Conservation (phyloP, 257 asterid genomes). For the Perilla frutescens region DNA sequence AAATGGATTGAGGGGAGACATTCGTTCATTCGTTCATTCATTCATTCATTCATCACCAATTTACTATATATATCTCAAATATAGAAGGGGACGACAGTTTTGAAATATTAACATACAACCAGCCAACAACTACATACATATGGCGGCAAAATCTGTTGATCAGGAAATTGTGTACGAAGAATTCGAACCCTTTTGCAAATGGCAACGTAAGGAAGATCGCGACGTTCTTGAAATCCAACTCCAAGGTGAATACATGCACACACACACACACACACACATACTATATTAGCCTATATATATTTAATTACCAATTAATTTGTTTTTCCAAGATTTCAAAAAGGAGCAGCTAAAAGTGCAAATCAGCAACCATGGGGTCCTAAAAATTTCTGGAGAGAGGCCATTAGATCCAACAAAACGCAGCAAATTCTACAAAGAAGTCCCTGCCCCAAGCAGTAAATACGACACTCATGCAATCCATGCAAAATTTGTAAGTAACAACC, state of each 20-base stretch:
- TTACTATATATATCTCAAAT: background rate
- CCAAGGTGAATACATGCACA: slow-evolving; percentile 45
- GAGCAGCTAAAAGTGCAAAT: slow-evolving; percentile 68
- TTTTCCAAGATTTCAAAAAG: slow-evolving; percentile 56
- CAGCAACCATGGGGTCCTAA: slow-evolving; percentile 50
- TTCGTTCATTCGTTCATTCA: background rate
- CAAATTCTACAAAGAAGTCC: slow-evolving; percentile 58
- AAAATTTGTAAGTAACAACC: slow-evolving; percentile 45
- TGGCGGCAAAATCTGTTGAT: slow-evolving; percentile 44
- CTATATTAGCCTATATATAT: too few species aligned
- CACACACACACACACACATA: too few species aligned
- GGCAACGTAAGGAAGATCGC: slow-evolving; percentile 56
- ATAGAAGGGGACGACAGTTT: background rate
- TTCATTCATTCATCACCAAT: background rate
- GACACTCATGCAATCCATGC: slow-evolving; percentile 53
- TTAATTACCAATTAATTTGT: too few species aligned
- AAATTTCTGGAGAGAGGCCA: slow-evolving; percentile 63
- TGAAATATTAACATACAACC: background rate
- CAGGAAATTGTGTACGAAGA: slow-evolving; percentile 37
- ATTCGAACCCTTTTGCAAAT: slow-evolving; percentile 69
- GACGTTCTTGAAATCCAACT: slow-evolving; percentile 62
- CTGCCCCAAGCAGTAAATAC: slow-evolving; percentile 42
- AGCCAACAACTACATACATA: slow-evolving; percentile 8
- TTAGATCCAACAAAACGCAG: slow-evolving; percentile 29
- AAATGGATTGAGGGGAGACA: too few species aligned